These are phyloP conservation scores for Candida saitoana DNA, from an alignment of 805 yeast species.

Conservation along the genomic window DNA sequence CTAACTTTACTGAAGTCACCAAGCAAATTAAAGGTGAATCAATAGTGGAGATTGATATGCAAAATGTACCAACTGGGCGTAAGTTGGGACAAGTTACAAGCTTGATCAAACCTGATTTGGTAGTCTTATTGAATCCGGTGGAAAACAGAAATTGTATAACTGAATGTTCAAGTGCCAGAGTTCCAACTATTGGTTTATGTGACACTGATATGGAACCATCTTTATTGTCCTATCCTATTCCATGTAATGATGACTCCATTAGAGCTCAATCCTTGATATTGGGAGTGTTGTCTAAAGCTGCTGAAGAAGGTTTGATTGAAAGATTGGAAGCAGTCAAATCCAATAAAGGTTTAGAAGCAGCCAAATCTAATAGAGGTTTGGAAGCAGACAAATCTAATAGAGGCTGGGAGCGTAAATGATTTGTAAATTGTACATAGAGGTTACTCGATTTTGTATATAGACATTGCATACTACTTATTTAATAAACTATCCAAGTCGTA, in stretches of 20 bases:
- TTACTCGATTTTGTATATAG: conserved; percentile 8
- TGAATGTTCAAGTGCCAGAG: conserved; percentile 77
- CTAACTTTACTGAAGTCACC: conserved; percentile 73
- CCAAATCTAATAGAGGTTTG: conserved; percentile 7
- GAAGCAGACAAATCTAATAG: conserved; percentile 13
- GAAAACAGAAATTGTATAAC: conserved; percentile 76
- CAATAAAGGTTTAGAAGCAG: conserved; percentile 10
- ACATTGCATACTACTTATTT: no score
- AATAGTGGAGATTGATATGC: conserved; percentile 64
- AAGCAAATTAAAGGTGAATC: conserved; percentile 42
- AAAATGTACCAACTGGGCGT: conserved; percentile 62
- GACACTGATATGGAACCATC: conserved; percentile 94
- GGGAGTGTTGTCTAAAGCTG: conserved; percentile 84
- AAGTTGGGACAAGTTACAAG: conserved; percentile 40
- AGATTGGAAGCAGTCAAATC: conserved; percentile 37
- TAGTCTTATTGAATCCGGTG: conserved; percentile 80
- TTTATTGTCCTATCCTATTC: conserved; percentile 87
- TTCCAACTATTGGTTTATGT: conserved; percentile 90
- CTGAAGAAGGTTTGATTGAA: conserved; percentile 65
- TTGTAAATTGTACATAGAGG: conserved; percentile 5
- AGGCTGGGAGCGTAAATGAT: not conserved
- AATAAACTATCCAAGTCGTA: no score
- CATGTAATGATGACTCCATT: conserved; percentile 90
- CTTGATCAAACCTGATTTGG: conserved; percentile 81
- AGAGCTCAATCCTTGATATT: conserved; percentile 75